Conservation (phyloP, 225 moss, liverwort and hornwort genomes). For the Bryoerythrophyllum caledonicum region DNA sequence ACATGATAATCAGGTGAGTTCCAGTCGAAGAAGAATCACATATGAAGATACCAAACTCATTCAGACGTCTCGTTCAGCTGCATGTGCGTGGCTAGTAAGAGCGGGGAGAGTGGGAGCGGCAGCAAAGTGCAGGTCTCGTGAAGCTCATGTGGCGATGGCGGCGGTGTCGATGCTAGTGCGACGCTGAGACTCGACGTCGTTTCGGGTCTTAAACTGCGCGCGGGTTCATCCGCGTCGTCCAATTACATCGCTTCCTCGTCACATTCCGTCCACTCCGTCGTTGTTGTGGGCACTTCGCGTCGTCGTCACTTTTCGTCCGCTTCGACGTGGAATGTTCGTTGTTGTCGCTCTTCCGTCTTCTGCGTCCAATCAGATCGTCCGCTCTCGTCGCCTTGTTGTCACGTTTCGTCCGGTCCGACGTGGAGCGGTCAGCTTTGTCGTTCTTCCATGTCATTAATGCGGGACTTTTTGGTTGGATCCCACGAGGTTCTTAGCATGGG, state of each 20-base stretch:
- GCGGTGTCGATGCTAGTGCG: background rate
- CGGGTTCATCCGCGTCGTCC: background rate
- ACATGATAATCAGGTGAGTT: constrained; percentile 12
- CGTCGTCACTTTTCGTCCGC: background rate
- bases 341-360: background rate
- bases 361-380: background rate
- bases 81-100: background rate
- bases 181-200: background rate
- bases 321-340: background rate
- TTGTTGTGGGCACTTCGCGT: too few relatives aligned
- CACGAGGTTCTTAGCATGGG: too few relatives aligned
- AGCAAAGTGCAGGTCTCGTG: background rate
- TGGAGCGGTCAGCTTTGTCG: too few relatives aligned
- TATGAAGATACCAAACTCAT: too few relatives aligned
- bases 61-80: background rate
- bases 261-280: background rate
- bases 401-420: too few relatives aligned
- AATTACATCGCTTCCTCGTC: background rate
- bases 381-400: background rate
- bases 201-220: background rate
- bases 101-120: background rate
- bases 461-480: too few relatives aligned
- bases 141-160: background rate
- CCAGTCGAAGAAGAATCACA: too few relatives aligned
- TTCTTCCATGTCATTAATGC: too few relatives aligned